A percentile compares a stretch with the other conserved stretches of the same genome.
Conservation (phyloP, 257 asterid species). For the Jacaranda mimosifolia region DNA sequence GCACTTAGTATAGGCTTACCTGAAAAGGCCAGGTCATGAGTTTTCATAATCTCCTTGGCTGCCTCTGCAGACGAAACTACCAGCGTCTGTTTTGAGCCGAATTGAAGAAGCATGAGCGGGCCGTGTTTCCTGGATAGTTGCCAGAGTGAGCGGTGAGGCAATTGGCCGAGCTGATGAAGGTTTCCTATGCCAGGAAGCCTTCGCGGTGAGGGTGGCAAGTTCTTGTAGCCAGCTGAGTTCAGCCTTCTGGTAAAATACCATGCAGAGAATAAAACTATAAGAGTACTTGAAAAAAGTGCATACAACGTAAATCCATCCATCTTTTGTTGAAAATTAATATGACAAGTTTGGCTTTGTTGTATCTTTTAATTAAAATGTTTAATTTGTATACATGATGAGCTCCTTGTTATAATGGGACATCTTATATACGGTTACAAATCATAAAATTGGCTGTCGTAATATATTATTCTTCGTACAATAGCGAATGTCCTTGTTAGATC, state of each 20-base stretch:
- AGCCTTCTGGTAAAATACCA: neutral
- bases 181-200: neutral
- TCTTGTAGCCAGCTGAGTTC: neutral
- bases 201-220: neutral
- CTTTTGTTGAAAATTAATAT: no score
- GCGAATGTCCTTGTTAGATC: no score
- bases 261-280: neutral
- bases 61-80: slow-evolving; percentile 40
- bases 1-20: slow-evolving; percentile 16
- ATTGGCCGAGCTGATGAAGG: neutral
- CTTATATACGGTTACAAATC: no score
- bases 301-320: neutral
- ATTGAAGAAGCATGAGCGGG: neutral
- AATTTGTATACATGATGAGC: no score
- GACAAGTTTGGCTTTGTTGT: no score
- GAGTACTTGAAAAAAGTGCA: no score
- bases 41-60: slow-evolving; percentile 30
- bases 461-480: no score
- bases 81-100: neutral
- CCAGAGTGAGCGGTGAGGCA: neutral
- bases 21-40: slow-evolving; percentile 36
- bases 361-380: no score
- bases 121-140: neutral
- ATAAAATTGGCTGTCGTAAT: no score
- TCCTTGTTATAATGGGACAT: no score